Evolutionary conservation across 2,329 filamentous ascomycete genomes (phyloP), one percentile per base, ranked within the genome.

Genomic region (Ceratocystis alfenasii): DNA sequence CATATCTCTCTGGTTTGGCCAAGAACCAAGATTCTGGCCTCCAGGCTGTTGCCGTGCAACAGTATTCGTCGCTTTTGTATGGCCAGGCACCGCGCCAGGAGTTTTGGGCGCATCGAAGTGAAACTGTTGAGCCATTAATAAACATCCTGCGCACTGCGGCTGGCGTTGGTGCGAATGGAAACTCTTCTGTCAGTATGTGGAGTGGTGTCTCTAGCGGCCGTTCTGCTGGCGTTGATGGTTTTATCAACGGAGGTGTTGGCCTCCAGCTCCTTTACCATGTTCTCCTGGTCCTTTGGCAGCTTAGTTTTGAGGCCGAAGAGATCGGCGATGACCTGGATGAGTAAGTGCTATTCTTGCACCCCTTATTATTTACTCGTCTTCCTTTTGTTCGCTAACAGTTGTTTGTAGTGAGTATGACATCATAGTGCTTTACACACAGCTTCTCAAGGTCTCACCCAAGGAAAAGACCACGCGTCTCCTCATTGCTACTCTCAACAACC

Each of bases 391-490:
- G 57, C 10, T 55, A 50, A 44, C 48, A 55, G 36, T 36, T 17
- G 25, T 20, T 30, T 62, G 57, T 70, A 95, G 92, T 71, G 92
- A 96, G 76, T 90, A 96, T 76, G 92, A 97, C 72, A 87, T 97
- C 70, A 83, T 97, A 69, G 82, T 91, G 60, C 83, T 97, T 57
- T 96, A 96, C 75, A 91, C 89, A n/a, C 89, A 95, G 70, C 86
- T 99, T 46, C 81, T 99, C 65, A 88, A 91, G 65, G 80, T 96
- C 53, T 97, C 94, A 1, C 92, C 93, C 57, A 99, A 99, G 76
- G 94, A 97, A 75, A 99, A 99, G 81, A 97, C 93, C 1, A 97
- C 93, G 0, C 87, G 94, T 36, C 82, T 99, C 65, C 84, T 96
- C 59, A 82, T 97, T 57, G 91, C 91, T 8, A 96, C 93, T 6